Conservation (phyloP, 169 alveolate genomes). For the Cryptosporidium meleagridis region DNA sequence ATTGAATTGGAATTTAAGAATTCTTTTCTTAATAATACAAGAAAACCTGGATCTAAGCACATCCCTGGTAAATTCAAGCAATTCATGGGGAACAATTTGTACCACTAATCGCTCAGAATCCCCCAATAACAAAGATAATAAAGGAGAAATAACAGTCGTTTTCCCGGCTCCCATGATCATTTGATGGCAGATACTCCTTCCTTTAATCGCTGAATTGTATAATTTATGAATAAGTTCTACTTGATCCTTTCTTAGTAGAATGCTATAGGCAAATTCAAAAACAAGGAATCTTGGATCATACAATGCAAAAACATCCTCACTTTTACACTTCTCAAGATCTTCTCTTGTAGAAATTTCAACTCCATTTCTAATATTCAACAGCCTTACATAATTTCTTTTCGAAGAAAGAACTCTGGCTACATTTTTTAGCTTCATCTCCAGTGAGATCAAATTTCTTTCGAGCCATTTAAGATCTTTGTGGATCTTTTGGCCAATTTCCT, state of each 20-base stretch:
- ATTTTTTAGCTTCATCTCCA: conserved; percentile 60
- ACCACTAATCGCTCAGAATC: conserved; percentile 83
- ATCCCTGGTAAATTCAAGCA: conserved; percentile 88
- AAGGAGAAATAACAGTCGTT: conserved; percentile 89
- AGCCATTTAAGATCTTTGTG: conserved; percentile 1
- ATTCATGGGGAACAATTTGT: conserved; percentile 85
- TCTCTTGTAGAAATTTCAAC: background rate
- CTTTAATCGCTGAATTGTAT: conserved; percentile 81
- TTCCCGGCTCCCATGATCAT: conserved; percentile 95
- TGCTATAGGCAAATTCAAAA: conserved; percentile 89
- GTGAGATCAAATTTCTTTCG: conserved; percentile 10
- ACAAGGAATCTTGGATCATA: conserved; percentile 91
- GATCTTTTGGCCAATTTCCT: no score
- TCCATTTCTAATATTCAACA: background rate
- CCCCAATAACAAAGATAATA: conserved; percentile 86
- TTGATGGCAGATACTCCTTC: conserved; percentile 90
- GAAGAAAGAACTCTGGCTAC: conserved; percentile 58
- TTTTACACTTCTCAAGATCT: background rate
- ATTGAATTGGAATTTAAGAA: conserved; percentile 84
- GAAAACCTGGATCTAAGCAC: conserved; percentile 87
- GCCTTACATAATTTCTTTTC: conserved; percentile 15
- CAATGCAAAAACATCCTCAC: conserved; percentile 43
- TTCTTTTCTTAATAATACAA: conserved; percentile 85
- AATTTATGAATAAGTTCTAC: conserved; percentile 85
- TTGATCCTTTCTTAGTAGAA: conserved; percentile 88